Evolutionary conservation across 441 rosid genomes (phyloP), one percentile per base, ranked within the genome.

Genomic region (Populus tomentosa): DNA sequence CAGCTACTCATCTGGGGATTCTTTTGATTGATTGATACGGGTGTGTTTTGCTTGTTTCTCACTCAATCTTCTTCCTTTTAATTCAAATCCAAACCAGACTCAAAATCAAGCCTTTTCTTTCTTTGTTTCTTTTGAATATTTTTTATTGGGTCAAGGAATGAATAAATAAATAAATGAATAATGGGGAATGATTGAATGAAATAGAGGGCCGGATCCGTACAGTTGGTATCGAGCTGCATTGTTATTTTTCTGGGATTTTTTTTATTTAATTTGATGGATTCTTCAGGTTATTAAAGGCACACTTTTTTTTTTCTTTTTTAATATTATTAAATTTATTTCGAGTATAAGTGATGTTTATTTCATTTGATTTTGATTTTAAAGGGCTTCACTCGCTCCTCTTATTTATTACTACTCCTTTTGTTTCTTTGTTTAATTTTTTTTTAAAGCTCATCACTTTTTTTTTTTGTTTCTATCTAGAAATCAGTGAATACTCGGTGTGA

Each of bases 171-270:
- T 30, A 30, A 30, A 30, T 35, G 8, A 35, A 35, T 35, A 46
- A 50, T 50, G 75, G 28, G 28, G 28, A 28, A 68, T 66, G 21
- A 69, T 76, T 67, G 64, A 56, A 28, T 72, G 2, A 71, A 70
- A 61, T 72, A 62, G 70, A 33, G 59, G 42, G 69, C 70, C 78
- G 79, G 89, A 84, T 88, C 86, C 85, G 86, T 86, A 79, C 84
- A 74, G 46, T 83, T 46, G 62, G 66, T 73, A 72, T 79, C 16
- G 1, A 16, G 16, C 84, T 69, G 87, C 91, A 88, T 87, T 85
- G 89, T 71, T 77, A 38, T 72, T 80, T 87, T 79, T 75, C 42
- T 80, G 80, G 63, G 80, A 42, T 50, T 50, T 75, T 80, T 77
- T 28, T 56, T 69, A 80, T 83, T 70, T 63, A 53, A 32, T 35